Base-by-base conservation (phyloP, 1,284 basidiomycete genomes). In the Tremellales sp. region DNA sequence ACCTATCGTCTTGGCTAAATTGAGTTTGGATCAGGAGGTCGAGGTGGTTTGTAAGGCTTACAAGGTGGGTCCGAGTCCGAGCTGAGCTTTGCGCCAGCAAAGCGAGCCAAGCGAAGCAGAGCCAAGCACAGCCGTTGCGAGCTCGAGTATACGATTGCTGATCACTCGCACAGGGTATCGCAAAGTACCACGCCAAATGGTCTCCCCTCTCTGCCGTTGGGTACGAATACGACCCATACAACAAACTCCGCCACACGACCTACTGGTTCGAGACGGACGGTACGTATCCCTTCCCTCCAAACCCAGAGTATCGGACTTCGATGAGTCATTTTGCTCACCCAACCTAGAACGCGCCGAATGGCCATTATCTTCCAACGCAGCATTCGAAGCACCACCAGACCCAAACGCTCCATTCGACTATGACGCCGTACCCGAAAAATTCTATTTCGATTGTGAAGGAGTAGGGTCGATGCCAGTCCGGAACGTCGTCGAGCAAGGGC, bases 111-210 rank as follows among this genome's bases (percentile, higher is more conserved):
- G 36, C 10, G 36, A 39, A 13, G 11, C 8, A 39, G 36, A 17
- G 19, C 10, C 8, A 19, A 39, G 19, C 36, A 8, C 8, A 13
- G 36, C n/a, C n/a, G n/a, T n/a, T n/a, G n/a, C n/a, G n/a, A n/a
- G n/a, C n/a, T n/a, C n/a, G n/a, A n/a, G n/a, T n/a, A n/a, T n/a
- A n/a, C n/a, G n/a, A n/a, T n/a, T n/a, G n/a, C 36, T 39, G 36
- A 39, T 17, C 29, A 31, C 8, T 19, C n/a, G n/a, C n/a, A n/a
- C 60, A 96, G 89, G 94, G 94, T 24, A 87, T 97, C 54, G 92
- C 92, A 7, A 97, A 98, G 77, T 92, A 97, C 69, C 96, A 99
- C 68, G 92, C 96, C 6, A 99, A 99, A 76, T 98, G 94, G 92
- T 96, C 91, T 0, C 94, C 96, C 12, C 88, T 92, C 51, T 88